These are phyloP conservation scores for Hypoxylon sp. DNA, from an alignment of 2,329 filamentous ascomycete species.

Conservation along the genomic window DNA sequence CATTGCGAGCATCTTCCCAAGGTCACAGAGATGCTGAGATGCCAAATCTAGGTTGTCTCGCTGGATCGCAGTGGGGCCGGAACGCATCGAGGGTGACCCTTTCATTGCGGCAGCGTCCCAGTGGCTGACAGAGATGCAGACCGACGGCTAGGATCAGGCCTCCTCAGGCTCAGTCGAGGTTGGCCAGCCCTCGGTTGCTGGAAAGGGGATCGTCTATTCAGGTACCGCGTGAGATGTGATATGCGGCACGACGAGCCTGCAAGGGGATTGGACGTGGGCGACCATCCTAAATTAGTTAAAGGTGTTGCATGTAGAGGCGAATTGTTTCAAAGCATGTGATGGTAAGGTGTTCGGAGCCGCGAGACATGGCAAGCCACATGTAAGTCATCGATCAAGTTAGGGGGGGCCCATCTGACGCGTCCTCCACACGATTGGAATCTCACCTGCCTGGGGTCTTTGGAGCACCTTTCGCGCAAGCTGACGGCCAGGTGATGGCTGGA, in stretches of 20 bases:
- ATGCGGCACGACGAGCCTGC: constrained; percentile 23
- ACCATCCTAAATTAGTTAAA: constrained; percentile 35
- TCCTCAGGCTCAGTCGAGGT: constrained; percentile 27
- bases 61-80: constrained; percentile 18
- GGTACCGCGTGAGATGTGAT: constrained; percentile 41
- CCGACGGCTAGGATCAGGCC: neutral
- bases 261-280: constrained; percentile 36
- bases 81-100: constrained; percentile 30
- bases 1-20: constrained; percentile 27
- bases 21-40: constrained; percentile 17
- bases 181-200: constrained; percentile 40
- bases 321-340: constrained; percentile 41
- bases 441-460: neutral
- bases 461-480: constrained; percentile 1
- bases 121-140: constrained; percentile 2
- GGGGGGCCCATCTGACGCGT: constrained; percentile 32
- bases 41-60: constrained; percentile 5
- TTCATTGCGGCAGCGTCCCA: constrained; percentile 23
- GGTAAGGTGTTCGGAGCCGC: constrained; percentile 41
- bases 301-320: constrained; percentile 36
- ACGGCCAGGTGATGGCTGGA: neutral
- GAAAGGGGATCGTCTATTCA: constrained; percentile 41
- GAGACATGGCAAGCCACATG: constrained; percentile 36
- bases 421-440: constrained; percentile 13
- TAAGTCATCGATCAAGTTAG: constrained; percentile 28